Evolutionary conservation across 2,329 filamentous ascomycete species (phyloP), one percentile per base, ranked within the genome.

Genomic region (Xylaria sp.): DNA sequence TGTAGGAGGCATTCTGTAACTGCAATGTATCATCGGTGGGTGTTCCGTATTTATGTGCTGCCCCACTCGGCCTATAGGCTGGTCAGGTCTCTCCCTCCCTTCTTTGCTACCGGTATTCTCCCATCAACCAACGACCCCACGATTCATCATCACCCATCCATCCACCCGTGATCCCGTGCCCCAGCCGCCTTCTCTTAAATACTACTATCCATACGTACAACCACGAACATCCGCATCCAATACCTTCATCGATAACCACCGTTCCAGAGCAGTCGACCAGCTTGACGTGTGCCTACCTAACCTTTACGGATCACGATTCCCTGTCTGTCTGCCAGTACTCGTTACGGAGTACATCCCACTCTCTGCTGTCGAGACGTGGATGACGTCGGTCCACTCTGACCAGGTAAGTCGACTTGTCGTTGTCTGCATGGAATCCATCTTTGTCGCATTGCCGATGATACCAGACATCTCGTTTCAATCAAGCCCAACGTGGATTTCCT

Each of bases 81-180:
- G 37, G 37, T 42, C 8, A 13, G 37, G 37, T 44, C 18, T 35
- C 42, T 11, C 13, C 13, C 42, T 23, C 30, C 44, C 30, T 37
- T 39, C 37, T 42, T 42, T 42, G 37, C 37, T 42, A 13, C 37
- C 37, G n/a, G 10, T 46, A 39, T 51, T 34, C 59, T 57, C 37
- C 48, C 37, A 34, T 19, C 48, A 8, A 39, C 54, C 34, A 18
- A 50, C 10, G 61, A 64, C 63, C 63, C 63, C 63, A 64, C 63
- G 63, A 61, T 63, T 64, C 60, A 64, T 64, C 58, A 61, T 63
- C 58, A 61, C 61, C 63, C 23, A 30, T 52, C 34, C 56, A 57
- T 51, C 54, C 51, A 16, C 37, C 42, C 51, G 11, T 52, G 42
- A 42, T 39, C 42, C 56, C 44, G 16, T 52, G 42, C 53, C 46